A percentile compares a stretch with the other conserved stretches of the same genome.
Evolutionary conservation across 2,329 filamentous ascomycete genomes (phyloP).

Genomic region (Ascochyta pisi): DNA sequence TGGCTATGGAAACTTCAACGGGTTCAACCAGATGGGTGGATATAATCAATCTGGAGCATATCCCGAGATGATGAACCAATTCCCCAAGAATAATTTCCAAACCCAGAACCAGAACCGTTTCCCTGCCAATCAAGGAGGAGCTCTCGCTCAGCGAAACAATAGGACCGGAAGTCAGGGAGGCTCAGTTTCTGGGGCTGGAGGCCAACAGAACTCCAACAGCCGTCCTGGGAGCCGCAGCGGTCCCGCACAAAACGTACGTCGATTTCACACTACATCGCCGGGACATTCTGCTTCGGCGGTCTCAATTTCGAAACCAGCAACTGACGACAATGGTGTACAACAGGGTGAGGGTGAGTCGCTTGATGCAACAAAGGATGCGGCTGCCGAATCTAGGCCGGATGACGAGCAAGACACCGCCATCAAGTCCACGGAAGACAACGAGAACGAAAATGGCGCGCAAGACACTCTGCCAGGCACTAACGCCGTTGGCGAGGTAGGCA

Average conservation of each 20-base stretch:
- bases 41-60: conserved; percentile 61
- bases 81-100: conserved; percentile 68
- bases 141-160: conserved; percentile 48
- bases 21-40: conserved; percentile 59
- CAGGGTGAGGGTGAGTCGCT: conserved; percentile 44
- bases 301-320: conserved; percentile 16
- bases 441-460: conserved; percentile 12
- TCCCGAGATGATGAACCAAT: conserved; percentile 59
- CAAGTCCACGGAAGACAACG: conserved; percentile 40
- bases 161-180: conserved; percentile 52
- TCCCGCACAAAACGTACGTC: conserved; percentile 45
- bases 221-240: conserved; percentile 43
- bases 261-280: conserved; percentile 30
- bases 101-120: conserved; percentile 77
- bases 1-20: conserved; percentile 71
- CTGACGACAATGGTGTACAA: conserved; percentile 33
- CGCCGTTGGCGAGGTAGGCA: conserved; percentile 5
- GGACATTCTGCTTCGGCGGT: conserved; percentile 14
- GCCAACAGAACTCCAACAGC: conserved; percentile 30
- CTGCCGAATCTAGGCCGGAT: conserved; percentile 41
- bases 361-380: conserved; percentile 40
- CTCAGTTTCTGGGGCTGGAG: conserved; percentile 35
- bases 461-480: conserved; percentile 14
- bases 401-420: conserved; percentile 31
- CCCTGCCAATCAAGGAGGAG: conserved; percentile 70